Base-by-base conservation (phyloP, 2,329 filamentous ascomycete genomes). In the Curvularia sp. region DNA sequence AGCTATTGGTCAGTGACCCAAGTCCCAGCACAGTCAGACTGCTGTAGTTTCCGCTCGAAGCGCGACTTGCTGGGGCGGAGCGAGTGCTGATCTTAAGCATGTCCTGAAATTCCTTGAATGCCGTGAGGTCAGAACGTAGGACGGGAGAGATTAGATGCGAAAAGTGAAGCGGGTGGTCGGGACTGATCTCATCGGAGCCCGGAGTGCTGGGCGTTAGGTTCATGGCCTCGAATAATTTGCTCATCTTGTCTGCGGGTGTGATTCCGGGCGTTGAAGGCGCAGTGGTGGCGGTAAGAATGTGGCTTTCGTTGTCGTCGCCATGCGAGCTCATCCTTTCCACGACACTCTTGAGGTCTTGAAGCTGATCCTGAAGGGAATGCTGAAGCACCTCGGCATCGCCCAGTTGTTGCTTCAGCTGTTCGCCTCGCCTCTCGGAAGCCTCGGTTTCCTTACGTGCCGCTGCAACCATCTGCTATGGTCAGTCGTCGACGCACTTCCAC, bases 321-420 rank as follows among this genome's bases (percentile, higher is more conserved):
- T 92, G 87, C 12, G 86, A 82, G 23, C 84, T 86, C 87, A 97
- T 91, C 68, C 89, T 88, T 78, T 97, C 93, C 87, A 99, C 92
- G 63, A 97, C 92, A 19, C 86, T 83, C 78, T 99, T 99, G 63
- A 99, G 86, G 76, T 98, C 91, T 2, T 90, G 85, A 2, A 99
- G 82, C 75, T 99, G 95, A 76, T 98, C 93, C 74, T 97, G 93
- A 69, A 98, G 92, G 1, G 92, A 97, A 57, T 87, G 88, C 60
- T 99, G 85, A 18, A 99, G 84, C 23, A 86, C 84, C 77, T 98
- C 93, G 0, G 91, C 94, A 74, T 99, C 94, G 55, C 87, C 87
- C 52, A 99, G 83, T 76, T 98, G 93, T 25, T 89, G 84, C 70
- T 87, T 91, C 50, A 98, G 84, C 77, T 96, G 92, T 56, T 97